Base-by-base conservation (phyloP, 139 green algal genomes). In the Closterium sp. region DNA sequence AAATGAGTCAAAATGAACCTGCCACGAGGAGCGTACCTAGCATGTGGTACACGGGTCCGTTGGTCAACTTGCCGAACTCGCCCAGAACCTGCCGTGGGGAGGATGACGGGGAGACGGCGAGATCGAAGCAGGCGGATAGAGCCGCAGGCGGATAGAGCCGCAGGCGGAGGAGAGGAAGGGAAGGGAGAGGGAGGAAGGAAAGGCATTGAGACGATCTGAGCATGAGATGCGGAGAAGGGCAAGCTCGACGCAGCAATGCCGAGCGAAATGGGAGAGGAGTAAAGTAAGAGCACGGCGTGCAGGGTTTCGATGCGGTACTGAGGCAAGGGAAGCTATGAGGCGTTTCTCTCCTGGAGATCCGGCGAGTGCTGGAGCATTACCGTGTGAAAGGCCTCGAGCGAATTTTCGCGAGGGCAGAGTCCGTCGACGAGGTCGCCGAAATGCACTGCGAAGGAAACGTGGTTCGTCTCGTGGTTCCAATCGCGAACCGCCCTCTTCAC, bases 361-460 rank as follows among this genome's bases (percentile, higher is more conserved):
- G 32, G 32, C 32, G 32, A 38, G 32, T 38, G 32, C 32, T 38
- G 32, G 32, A 38, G 32, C 4, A 87, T 31, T 22, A 94, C 91
- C 62, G 28, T 89, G 19, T 95, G n/a, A 28, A 95, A n/a, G 0
- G 93, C 87, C 13, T 19, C 21, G 31, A 42, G n/a, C 79, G 92
- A 94, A 62, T 94, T 86, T 27, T 95, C 88, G 31, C 62, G 31
- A 13, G 93, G 91, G 31, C 92, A 93, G 73, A 95, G 91, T 21
- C 93, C 93, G 84, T 95, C 93, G 31, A 95, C 92, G 86, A 95
- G 94, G 92, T 95, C 93, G 21, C 93, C 93, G 84, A 95, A 91
- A 70, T 95, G 93, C 21, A 95, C 79, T 24, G 92, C 93, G 91
- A 95, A 95, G 17, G 91, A 90, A 32, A 93, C 9, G 17, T 50